Evolutionary conservation across 768 basidiomycete species (phyloP).

Genomic region (Cubamyces sp.): DNA sequence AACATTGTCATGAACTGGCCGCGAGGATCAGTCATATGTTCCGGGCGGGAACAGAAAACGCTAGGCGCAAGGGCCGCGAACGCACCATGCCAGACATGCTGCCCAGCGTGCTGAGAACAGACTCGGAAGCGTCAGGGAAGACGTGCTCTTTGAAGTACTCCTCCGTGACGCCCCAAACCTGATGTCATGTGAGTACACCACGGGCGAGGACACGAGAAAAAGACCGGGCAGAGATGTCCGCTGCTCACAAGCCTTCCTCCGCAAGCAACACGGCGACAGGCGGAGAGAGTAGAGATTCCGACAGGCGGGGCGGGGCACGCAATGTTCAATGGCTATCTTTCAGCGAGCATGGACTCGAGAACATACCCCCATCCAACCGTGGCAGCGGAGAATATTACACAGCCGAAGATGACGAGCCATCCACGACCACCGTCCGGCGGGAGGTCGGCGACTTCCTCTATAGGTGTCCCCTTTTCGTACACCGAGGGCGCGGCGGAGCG

Average conservation of each 20-base stretch:
- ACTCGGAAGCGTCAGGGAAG: slow-evolving; percentile 29
- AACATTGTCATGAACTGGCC: slow-evolving; percentile 29
- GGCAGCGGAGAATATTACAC: slow-evolving; percentile 26
- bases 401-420: slow-evolving; percentile 31
- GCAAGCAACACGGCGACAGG: slow-evolving; percentile 4
- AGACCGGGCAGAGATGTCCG: slow-evolving; percentile 25
- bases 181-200: slow-evolving; percentile 26
- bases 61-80: not conserved
- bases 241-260: slow-evolving; percentile 31
- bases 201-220: slow-evolving; percentile 26
- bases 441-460: slow-evolving; percentile 19
- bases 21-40: no score
- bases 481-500: slow-evolving; percentile 21
- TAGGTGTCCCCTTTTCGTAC: slow-evolving; percentile 19
- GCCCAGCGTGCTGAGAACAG: slow-evolving; percentile 27
- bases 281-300: not conserved
- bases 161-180: slow-evolving; percentile 41
- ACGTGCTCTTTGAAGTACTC: slow-evolving; percentile 37
- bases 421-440: slow-evolving; percentile 30
- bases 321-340: slow-evolving; percentile 10
- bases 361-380: slow-evolving; percentile 33
- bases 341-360: slow-evolving; percentile 10
- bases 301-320: not conserved
- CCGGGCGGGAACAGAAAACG: not conserved
- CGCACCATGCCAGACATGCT: slow-evolving; percentile 30